phyloP scores from a whole-genome alignment of 371 early-diverging fungal species.

The Haplosporangium sp. region DNA sequence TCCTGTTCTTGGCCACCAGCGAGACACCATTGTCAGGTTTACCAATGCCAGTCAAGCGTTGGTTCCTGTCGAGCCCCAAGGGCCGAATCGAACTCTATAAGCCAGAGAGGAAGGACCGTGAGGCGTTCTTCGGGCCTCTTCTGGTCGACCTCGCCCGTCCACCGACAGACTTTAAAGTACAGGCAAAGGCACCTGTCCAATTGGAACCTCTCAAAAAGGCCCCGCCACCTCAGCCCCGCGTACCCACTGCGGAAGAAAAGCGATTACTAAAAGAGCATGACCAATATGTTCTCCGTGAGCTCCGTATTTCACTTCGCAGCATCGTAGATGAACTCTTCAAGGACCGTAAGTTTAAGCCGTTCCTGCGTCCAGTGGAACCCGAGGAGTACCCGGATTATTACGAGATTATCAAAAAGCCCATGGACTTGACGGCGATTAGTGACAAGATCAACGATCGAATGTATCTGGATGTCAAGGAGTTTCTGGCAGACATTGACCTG shows the following conservation, averaged over 20 bases:
- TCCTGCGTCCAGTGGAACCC: constrained; percentile 59
- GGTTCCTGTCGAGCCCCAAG: constrained; percentile 47
- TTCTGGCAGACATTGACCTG: constrained; percentile 61
- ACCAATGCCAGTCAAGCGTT: constrained; percentile 40
- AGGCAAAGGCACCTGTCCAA: constrained; percentile 7
- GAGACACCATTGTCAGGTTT: constrained; percentile 55
- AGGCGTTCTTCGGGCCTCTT: constrained; percentile 22
- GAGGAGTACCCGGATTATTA: constrained; percentile 57
- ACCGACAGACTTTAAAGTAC: constrained; percentile 31
- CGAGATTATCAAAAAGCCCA: constrained; percentile 72
- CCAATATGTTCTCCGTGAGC: constrained; percentile 58
- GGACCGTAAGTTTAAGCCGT: constrained; percentile 58
- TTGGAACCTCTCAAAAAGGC: constrained; percentile 55
- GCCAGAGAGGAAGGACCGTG: constrained; percentile 9
- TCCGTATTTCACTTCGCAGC: constrained; percentile 60
- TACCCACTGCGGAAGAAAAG: constrained; percentile 58
- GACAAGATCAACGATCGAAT: constrained; percentile 68
- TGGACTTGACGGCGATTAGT: constrained; percentile 76
- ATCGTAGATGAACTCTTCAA: constrained; percentile 61
- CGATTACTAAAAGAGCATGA: constrained; percentile 58
- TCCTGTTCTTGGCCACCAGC: constrained; percentile 66
- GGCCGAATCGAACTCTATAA: constrained; percentile 23
- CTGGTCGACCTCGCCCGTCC: constrained; percentile 35
- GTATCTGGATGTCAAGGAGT: constrained; percentile 65
- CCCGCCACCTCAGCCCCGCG: constrained; percentile 58